A percentile compares a stretch with the other conserved stretches of the same genome.
These are phyloP conservation scores for Paxillus rubicundulus DNA, from an alignment of 768 basidiomycete genomes.

Conservation along the genomic window DNA sequence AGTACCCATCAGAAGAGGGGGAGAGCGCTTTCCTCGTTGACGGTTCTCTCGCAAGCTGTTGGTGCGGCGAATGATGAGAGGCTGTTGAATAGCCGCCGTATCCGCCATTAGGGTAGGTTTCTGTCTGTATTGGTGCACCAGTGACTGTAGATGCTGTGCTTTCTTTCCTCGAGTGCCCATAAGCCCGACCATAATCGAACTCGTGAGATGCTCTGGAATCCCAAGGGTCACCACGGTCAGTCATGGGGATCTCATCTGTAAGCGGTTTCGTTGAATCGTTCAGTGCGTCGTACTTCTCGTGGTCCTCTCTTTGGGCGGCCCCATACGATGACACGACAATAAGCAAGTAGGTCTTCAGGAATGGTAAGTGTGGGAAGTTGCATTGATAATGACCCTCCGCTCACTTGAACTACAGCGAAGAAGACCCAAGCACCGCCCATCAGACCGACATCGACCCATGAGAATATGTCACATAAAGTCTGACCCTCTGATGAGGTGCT, in stretches of 20 bases:
- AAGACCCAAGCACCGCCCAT: conserved; percentile 89
- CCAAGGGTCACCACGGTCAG: conserved; percentile 68
- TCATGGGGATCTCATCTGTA: conserved; percentile 61
- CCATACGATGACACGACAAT: conserved; percentile 63
- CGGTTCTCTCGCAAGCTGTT: conserved; percentile 19
- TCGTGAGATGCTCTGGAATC: conserved; percentile 54
- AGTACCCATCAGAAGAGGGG: conserved; percentile 35
- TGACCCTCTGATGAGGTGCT: conserved; percentile 50
- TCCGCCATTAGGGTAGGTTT: conserved; percentile 38
- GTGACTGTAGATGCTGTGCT: conserved; percentile 62
- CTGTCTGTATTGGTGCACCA: conserved; percentile 46
- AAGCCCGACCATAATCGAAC: conserved; percentile 34
- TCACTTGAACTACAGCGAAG: conserved; percentile 72
- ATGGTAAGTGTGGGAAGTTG: neutral
- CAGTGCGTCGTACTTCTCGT: conserved; percentile 74
- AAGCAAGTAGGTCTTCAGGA: conserved; percentile 47
- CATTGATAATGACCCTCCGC: conserved; percentile 19
- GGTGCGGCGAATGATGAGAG: conserved; percentile 33
- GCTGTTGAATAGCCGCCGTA: conserved; percentile 23
- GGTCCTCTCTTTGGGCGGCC: conserved; percentile 71
- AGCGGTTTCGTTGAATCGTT: conserved; percentile 56
- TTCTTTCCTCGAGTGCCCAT: conserved; percentile 50
- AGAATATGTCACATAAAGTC: conserved; percentile 83
- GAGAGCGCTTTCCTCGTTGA: conserved; percentile 14
- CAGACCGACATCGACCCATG: conserved; percentile 89